phyloP scores from a whole-genome alignment of 164 flowering plant genomes.

The Macadamia integrifolia region DNA sequence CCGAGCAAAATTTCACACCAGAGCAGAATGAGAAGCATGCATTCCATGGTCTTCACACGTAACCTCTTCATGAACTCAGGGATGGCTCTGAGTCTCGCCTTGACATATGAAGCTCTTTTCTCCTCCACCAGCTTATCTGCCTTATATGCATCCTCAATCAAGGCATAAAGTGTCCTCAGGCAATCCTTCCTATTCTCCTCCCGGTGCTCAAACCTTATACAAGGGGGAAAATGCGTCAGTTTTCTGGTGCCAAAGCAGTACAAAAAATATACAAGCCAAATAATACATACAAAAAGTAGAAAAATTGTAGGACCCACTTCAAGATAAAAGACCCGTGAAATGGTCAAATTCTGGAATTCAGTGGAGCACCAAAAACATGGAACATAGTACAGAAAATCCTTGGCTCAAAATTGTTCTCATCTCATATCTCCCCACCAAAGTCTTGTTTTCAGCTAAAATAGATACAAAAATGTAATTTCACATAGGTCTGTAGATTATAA shows the following conservation, averaged over 20 bases:
- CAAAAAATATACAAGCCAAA: neutral
- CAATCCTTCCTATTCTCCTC: constrained; percentile 98
- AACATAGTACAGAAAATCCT: neutral
- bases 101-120: constrained; percentile 55
- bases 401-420: neutral
- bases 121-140: constrained; percentile 76
- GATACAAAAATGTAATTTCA: too few species aligned
- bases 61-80: constrained; percentile 86
- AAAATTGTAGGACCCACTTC: too few species aligned
- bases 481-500: too few species aligned
- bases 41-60: constrained; percentile 41
- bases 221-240: too few species aligned
- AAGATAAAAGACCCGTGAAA: neutral
- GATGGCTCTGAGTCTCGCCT: constrained; percentile 74
- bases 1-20: neutral
- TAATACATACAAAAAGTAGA: neutral
- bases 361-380: neutral
- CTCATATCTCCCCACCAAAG: neutral
- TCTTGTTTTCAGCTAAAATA: neutral
- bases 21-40: constrained; percentile 16
- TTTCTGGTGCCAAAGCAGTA: too few species aligned
- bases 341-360: neutral
- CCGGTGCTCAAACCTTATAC: constrained; percentile 77
- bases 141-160: constrained; percentile 81
- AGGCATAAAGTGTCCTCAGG: constrained; percentile 66